Evolutionary conservation across 495 filamentous ascomycete genomes (phyloP), one percentile per base, ranked within the genome.

Genomic region (Lophiotrema nucula): DNA sequence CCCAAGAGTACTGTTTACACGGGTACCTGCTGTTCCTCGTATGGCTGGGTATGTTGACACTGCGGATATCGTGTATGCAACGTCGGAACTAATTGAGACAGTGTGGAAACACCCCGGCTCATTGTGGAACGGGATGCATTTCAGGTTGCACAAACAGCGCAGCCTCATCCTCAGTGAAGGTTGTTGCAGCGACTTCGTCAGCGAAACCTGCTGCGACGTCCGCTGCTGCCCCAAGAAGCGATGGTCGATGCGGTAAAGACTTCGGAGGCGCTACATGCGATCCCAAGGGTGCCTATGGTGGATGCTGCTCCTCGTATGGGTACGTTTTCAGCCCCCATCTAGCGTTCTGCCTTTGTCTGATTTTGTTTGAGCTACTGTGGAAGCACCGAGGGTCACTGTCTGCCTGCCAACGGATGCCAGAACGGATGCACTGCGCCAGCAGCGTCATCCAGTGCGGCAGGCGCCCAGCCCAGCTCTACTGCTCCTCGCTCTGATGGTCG

Each of bases 41-140:
- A 72, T 50, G 71, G 71, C 18, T 73, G 67, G 60, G 62, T 65
- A 65, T 18, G 54, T 58, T 23, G 8, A 38, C 4, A 46, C 5
- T 43, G n/a, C n/a, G n/a, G n/a, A n/a, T n/a, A 12, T 10, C 53
- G 12, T 44, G 22, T 37, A 18, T 43, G 0, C 23, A 45, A 16
- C 26, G 24, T 3, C 45, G 58, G 18, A 18, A 25, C 19, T 42
- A 33, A 56, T 42, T n/a, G 23, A 19, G n/a, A 6, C 25, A 66
- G 65, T 73, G 71, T 47, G 71, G 71, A 49, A 67, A 67, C 41
- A 60, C 64, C 26, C 21, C 64, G 28, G 70, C 59, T n/a, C 68
- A 73, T 47, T 73, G 71, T 51, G 71, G 70, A 23, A 67, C 64
- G 28, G 71, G 71, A 8, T 73, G 71, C 41, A 11, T 65, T 23